Evolutionary conservation across 148 eudicot species (phyloP), one percentile per base, ranked within the genome.

Genomic region (Silene latifolia): DNA sequence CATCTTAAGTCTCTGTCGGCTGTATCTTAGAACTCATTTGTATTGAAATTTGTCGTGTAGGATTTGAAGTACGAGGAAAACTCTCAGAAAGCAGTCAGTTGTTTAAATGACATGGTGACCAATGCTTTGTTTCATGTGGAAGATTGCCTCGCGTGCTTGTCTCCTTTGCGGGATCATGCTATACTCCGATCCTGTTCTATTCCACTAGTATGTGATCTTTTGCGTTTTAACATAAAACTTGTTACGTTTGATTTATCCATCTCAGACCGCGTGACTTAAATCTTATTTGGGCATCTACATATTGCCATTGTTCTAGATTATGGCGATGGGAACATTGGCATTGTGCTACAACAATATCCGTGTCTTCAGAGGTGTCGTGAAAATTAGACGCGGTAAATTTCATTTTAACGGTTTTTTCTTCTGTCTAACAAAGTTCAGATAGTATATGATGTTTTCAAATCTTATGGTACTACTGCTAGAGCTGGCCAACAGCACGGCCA

Each of bases 81-180:
- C 77, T 94, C 98, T 0, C 89, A 73, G 68, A 87, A 90, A 82
- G 93, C 97, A 57, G 89, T 94, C 74, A 89, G 85, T 63, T 94
- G 98, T 81, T 84, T 94, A 24, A 94, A 94, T 83, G 98, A 94
- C 35, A 91, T 94, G 98, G 92, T 94, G 76, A 87, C 98, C 51
- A 85, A 94, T 81, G 89, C 98, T 78, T 82, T 94, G 75, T 64
- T 80, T 58, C 98, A 94, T 72, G 85, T 80, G 13, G 96, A 94
- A 80, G 97, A 91, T 74, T 87, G 92, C 84, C 82, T 94, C 51
- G 83, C 35, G 4, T 91, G 92, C 87, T 91, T 90, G 92, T 83
- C 89, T 13, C 83, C 78, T 75, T 82, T 94, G 85, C 79, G 83
- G 24, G 84, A 83, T 85, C 86, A 82, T 63, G 80, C 90, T 51